Evolutionary conservation across 371 early-diverging fungal genomes (phyloP), one percentile per base, ranked within the genome.

Genomic region (Circinella minor): DNA sequence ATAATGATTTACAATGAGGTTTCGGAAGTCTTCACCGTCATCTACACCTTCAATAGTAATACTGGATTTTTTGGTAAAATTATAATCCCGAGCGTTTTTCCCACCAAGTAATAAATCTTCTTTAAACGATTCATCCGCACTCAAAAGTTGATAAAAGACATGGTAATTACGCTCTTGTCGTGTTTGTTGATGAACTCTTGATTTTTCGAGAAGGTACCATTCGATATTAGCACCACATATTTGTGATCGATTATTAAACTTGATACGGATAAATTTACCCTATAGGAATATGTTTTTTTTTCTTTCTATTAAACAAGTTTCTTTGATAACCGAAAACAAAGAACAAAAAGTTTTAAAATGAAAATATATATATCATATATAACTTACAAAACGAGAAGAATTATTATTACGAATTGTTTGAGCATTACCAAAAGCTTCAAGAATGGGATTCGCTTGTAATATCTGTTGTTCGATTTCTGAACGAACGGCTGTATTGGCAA

Each of bases 381-480:
- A 27, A 86, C 92, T 89, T 90, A 93, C 98, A 86, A 99, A 99
- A 37, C 99, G 93, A 9, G 99, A 99, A 34, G 98, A 98, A 84
- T 99, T 99, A 84, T 99, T 97, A 81, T 99, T 99, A 36, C 99
- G 89, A 66, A 97, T 93, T 3, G 99, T 99, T 78, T 99, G 97
- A 6, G 99, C 99, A 82, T 99, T 99, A 66, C 99, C 99, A 87
- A 99, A 99, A 0, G 99, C 89, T 82, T 99, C 99, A 20, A 99
- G 86, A 69, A 99, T 96, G 3, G 99, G 99, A 79, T 99, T 99
- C 9, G 99, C 96, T 75, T 93, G 93, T 51, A 99, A 79, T 61
- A 99, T 98, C 79, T 99, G 96, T 59, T 92, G 88, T 77, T 99
- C 98, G 34, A 99, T 86, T 49, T 48, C 48, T 4, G 36, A 55